Evolutionary conservation across 495 filamentous ascomycete species (phyloP), one percentile per base, ranked within the genome.

Genomic region (Penicillium waksmanii): DNA sequence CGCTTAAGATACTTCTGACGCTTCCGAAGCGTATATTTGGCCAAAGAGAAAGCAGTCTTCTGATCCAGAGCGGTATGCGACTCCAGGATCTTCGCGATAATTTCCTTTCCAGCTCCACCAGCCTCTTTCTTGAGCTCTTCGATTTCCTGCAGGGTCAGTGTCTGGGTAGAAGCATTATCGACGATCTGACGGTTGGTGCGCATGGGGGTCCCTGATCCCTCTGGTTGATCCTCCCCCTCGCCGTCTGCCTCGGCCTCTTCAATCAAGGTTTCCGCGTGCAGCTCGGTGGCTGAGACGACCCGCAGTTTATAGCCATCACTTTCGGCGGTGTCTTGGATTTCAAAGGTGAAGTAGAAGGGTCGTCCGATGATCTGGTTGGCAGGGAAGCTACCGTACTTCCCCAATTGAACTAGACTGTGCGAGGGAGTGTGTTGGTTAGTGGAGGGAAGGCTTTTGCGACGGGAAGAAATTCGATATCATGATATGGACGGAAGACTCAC

Each of bases 21-120:
- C 79, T 98, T 98, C 19, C 95, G 83, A 15, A 98, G 77, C 48
- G 92, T 96, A 68, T 98, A 98, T 70, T 98, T 98, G 21, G 93
- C 92, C 18, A 97, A 77, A 6, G 90, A 92, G 72, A 96, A 98
- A 2, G 88, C 83, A 0, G 95, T 97, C 78, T 98, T 98, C 77
- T 98, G 89, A 60, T 96, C 92, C 27, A 98, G 77, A 0, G 88
- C 90, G 3, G 86, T 84, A 74, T 98, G 95, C 13, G 90, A 92
- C 18, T 89, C 80, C 68, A 98, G 75, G 3, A 98, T 82, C 71
- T 91, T 95, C 36, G 88, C 87, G 53, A 98, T 91, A 38, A 98
- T 81, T 44, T 96, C 92, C 72, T 89, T 90, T 9, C 95, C 95
- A 0, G 91, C 89, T 19, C 87, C 87, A 35, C 82, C 85, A 2